phyloP scores from a whole-genome alignment of 2,329 filamentous ascomycete genomes.

The Penicillium sp. region DNA sequence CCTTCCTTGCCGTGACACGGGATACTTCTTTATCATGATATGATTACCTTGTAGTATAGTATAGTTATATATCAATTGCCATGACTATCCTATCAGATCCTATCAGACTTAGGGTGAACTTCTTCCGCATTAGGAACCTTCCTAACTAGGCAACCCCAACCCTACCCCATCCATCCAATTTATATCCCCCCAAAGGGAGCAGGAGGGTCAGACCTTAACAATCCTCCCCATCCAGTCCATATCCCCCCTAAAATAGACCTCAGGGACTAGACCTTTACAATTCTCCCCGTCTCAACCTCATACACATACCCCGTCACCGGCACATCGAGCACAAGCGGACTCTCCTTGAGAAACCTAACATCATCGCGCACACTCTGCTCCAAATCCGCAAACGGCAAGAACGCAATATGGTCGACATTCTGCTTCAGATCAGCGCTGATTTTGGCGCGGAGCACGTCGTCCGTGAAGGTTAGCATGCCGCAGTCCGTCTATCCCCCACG shows the following conservation, averaged over 20 bases:
- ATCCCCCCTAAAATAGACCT: too few species aligned
- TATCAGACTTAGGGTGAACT: neutral
- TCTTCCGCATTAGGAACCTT: neutral
- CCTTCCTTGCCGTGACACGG: constrained; percentile 53
- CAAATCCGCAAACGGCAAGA: constrained; percentile 62
- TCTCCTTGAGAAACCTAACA: constrained; percentile 58
- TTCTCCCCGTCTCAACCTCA: constrained; percentile 67
- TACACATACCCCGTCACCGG: constrained; percentile 69
- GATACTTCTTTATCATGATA: constrained; percentile 24
- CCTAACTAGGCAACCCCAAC: neutral
- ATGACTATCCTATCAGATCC: neutral
- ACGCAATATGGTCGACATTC: constrained; percentile 51
- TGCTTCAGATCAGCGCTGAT: constrained; percentile 51
- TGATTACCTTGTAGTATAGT: neutral
- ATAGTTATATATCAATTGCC: neutral
- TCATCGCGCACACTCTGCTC: constrained; percentile 64
- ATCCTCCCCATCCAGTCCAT: too few species aligned
- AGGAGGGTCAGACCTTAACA: too few species aligned
- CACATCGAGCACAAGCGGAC: constrained; percentile 58
- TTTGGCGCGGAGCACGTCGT: constrained; percentile 52
- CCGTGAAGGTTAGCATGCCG: constrained; percentile 63
- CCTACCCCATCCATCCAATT: neutral
- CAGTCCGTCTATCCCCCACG: constrained; percentile 52
- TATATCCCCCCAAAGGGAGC: too few species aligned
- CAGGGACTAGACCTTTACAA: constrained; percentile 43